Conservation (phyloP, 768 basidiomycete genomes). For the Scleroderma citrinum region DNA sequence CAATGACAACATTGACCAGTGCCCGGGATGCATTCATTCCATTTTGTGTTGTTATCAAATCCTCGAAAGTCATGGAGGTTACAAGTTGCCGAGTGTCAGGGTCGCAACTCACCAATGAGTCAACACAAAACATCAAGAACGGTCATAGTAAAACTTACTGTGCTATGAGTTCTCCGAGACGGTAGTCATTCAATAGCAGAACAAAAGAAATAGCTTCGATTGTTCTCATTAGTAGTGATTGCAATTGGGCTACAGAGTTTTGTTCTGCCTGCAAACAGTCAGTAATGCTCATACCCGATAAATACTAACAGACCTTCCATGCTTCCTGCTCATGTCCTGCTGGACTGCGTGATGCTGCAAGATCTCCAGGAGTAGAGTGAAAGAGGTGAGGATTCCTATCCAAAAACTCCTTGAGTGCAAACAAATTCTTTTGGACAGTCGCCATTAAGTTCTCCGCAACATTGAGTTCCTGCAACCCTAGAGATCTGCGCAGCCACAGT, state of each 20-base stretch:
- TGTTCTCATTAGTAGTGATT: conserved; percentile 69
- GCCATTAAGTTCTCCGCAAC: conserved; percentile 58
- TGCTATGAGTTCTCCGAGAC: conserved; percentile 75
- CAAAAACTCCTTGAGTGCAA: conserved; percentile 68
- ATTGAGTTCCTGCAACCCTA: conserved; percentile 50
- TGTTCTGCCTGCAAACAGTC: conserved; percentile 61
- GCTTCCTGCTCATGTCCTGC: conserved; percentile 75
- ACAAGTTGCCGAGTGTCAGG: conserved; percentile 65
- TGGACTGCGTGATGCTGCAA: conserved; percentile 47
- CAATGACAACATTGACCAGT: conserved; percentile 92
- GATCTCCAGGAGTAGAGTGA: conserved; percentile 71
- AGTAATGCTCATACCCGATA: conserved; percentile 1
- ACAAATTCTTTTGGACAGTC: conserved; percentile 74
- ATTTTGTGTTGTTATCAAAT: conserved; percentile 75
- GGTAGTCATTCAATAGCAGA: conserved; percentile 87
- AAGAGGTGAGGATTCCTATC: conserved; percentile 82
- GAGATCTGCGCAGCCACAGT: conserved; percentile 25
- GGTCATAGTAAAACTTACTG: conserved; percentile 45
- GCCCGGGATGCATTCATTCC: conserved; percentile 87
- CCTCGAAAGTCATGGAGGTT: conserved; percentile 72
- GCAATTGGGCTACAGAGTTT: conserved; percentile 71
- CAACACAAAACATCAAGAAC: conserved; percentile 4
- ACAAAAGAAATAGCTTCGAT: conserved; percentile 95
- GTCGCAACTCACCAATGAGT: conserved; percentile 52
- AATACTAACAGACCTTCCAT: conserved; percentile 58